Evolutionary conservation across 2,329 filamentous ascomycete species (phyloP), one percentile per base, ranked within the genome.

Genomic region (Chaetomium olivaceum): DNA sequence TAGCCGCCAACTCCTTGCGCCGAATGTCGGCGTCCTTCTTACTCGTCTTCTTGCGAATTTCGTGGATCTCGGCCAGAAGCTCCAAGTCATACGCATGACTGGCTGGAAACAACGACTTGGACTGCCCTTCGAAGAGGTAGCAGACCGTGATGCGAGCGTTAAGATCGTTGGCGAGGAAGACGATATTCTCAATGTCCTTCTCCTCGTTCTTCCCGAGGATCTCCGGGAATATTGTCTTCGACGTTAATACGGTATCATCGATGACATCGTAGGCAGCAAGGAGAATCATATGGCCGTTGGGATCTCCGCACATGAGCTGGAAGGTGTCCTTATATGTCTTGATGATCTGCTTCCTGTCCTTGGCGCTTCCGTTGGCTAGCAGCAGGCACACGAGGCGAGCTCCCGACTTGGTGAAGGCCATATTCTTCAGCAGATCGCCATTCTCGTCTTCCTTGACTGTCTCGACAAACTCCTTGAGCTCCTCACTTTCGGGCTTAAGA

Each of bases 341-440:
- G 59, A 98, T 81, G 64, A 99, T 88, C 66, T 91, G 84, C 79
- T 97, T 96, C 72, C 95, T 89, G 78, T 98, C 94, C 80, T 99
- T 99, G 70, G 95, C 93, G 61, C 83, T 89, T 64, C 93, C 92
- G 74, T 96, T 85, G 11, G 95, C 93, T 48, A 99, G 81, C 50
- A 92, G 85, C 52, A 97, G 82, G 74, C 89, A 94, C 63, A 93
- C 89, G 14, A 99, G 83, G 43, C 91, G 86, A 55, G 93, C 88
- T 6, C 95, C 95, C 9, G 92, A 92, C 76, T 90, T 91, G 52
- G 95, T 99, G 79, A 99, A 99, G 7, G 93, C 93, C 81, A 99
- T 86, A 77, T 98, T 98, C 82, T 97, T 96, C 69, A 95, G 84
- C 68, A 97, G 79, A 76, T 98, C 93, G 57, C 92, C 93, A 65